phyloP scores from a whole-genome alignment of 495 filamentous ascomycete genomes.

The Talaromyces nanjingensis region DNA sequence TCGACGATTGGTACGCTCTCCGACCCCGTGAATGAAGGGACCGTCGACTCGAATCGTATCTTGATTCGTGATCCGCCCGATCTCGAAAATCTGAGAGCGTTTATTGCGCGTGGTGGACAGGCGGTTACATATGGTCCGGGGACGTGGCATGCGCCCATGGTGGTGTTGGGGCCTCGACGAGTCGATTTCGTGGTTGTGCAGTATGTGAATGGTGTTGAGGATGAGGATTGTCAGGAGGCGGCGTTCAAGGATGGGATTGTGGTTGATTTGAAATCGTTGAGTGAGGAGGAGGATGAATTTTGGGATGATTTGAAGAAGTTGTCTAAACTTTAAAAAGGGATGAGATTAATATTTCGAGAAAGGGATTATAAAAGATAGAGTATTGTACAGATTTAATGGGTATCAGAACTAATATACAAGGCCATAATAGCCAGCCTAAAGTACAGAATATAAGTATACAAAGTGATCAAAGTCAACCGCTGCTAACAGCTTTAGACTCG shows the following conservation, averaged over 20 bases:
- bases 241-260: slow-evolving; percentile 38
- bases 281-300: slow-evolving; percentile 26
- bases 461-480: not conserved
- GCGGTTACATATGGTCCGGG: slow-evolving; percentile 87
- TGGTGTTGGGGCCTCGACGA: slow-evolving; percentile 60
- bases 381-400: slow-evolving; percentile 4
- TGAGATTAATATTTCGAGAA: not conserved
- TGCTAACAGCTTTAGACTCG: not conserved
- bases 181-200: slow-evolving; percentile 86
- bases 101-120: slow-evolving; percentile 70
- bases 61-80: slow-evolving; percentile 62
- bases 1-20: not conserved
- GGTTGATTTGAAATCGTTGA: slow-evolving; percentile 24
- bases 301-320: slow-evolving; percentile 18
- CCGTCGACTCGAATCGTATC: slow-evolving; percentile 29
- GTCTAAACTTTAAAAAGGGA: slow-evolving; percentile 16
- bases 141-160: slow-evolving; percentile 98
- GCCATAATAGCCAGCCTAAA: not conserved
- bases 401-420: slow-evolving; percentile 10
- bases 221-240: slow-evolving; percentile 90
- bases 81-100: slow-evolving; percentile 61
- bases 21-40: slow-evolving; percentile 13
- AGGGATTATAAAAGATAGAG: not conserved
- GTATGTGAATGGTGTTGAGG: slow-evolving; percentile 72
- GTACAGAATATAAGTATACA: not conserved